A percentile compares a stretch with the other conserved stretches of the same genome.
phyloP scores from a whole-genome alignment of 192 early-diverging fungal genomes.

The Chytriomyces hyalinus region DNA sequence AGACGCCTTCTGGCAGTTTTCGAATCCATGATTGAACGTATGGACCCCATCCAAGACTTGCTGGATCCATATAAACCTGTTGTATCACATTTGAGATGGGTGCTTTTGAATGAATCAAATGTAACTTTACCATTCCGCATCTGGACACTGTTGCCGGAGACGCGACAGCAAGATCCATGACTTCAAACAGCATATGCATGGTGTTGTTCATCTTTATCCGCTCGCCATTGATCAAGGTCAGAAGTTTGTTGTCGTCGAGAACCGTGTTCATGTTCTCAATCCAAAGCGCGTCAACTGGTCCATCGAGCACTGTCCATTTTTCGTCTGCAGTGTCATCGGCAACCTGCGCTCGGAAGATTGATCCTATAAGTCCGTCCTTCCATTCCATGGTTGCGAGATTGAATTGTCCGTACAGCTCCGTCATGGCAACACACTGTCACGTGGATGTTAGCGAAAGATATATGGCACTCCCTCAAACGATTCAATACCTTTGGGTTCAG shows the following conservation, averaged over 20 bases:
- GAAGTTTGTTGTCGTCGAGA: constrained; percentile 69
- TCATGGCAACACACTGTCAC: constrained; percentile 60
- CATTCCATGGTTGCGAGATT: constrained; percentile 70
- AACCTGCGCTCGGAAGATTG: constrained; percentile 60
- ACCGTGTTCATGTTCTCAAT: constrained; percentile 64
- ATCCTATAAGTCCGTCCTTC: constrained; percentile 67
- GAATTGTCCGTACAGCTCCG: constrained; percentile 67
- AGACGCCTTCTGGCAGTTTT: constrained; percentile 45
- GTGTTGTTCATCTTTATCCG: constrained; percentile 65
- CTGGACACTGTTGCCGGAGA: constrained; percentile 67
- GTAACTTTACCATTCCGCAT: constrained; percentile 62
- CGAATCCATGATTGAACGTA: constrained; percentile 55
- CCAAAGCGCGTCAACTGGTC: constrained; percentile 69
- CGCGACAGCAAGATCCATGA: constrained; percentile 66
- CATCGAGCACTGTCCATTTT: constrained; percentile 69
- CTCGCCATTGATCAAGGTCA: constrained; percentile 69
- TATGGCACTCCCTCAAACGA: background rate
- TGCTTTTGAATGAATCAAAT: background rate
- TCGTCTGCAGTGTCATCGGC: constrained; percentile 59
- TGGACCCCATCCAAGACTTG: constrained; percentile 58
- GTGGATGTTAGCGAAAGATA: background rate
- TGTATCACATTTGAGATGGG: background rate
- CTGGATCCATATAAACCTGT: constrained; percentile 60
- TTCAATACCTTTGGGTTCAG: constrained; percentile 63
- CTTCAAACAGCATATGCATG: constrained; percentile 72